Percentiles rank a stretch among this genome's conserved stretches.
phyloP scores from a whole-genome alignment of 1,284 basidiomycete genomes.

The Ustilago cynodontis region DNA sequence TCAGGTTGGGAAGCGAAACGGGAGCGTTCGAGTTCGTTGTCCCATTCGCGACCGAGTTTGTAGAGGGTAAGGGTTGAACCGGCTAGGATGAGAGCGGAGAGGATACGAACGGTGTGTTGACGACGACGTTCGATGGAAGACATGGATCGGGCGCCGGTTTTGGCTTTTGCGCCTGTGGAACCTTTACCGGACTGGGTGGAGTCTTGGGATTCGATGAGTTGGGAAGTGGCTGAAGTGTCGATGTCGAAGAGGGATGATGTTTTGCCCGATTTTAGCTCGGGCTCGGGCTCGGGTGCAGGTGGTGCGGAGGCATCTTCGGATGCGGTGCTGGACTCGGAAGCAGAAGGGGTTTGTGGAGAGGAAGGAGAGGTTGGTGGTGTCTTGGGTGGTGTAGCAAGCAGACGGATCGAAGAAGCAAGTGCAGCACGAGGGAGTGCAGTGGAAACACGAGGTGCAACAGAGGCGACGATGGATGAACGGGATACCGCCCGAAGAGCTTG shows the following conservation, averaged over 20 bases:
- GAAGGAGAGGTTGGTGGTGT: slow-evolving; percentile 3
- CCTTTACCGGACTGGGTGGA: slow-evolving; percentile 13
- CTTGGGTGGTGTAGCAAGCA: slow-evolving; percentile 32
- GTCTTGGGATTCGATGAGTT: slow-evolving; percentile 36
- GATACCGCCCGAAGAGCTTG: slow-evolving; percentile 29
- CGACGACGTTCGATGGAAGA: slow-evolving; percentile 69
- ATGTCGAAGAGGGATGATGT: slow-evolving; percentile 55
- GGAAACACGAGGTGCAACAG: slow-evolving; percentile 1
- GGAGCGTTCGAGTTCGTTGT: slow-evolving; percentile 62
- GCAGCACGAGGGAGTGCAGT: slow-evolving; percentile 1
- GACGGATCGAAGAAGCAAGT: slow-evolving; percentile 21
- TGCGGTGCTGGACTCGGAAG: slow-evolving; percentile 7
- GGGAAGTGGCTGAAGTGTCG: slow-evolving; percentile 51
- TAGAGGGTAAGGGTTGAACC: slow-evolving; percentile 54
- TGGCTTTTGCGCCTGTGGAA: slow-evolving; percentile 66
- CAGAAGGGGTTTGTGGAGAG: slow-evolving; percentile 11
- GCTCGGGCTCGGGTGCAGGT: background rate
- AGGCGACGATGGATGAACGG: slow-evolving; percentile 1
- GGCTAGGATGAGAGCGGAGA: slow-evolving; percentile 45
- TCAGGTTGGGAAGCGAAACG: slow-evolving; percentile 46
- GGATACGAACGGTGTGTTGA: slow-evolving; percentile 54
- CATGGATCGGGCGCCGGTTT: slow-evolving; percentile 64
- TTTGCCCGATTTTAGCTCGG: slow-evolving; percentile 19
- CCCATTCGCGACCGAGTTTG: slow-evolving; percentile 69
- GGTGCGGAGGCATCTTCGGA: background rate